phyloP scores from a whole-genome alignment of 1,284 basidiomycete genomes.

The Austroboletus rostrupii region DNA sequence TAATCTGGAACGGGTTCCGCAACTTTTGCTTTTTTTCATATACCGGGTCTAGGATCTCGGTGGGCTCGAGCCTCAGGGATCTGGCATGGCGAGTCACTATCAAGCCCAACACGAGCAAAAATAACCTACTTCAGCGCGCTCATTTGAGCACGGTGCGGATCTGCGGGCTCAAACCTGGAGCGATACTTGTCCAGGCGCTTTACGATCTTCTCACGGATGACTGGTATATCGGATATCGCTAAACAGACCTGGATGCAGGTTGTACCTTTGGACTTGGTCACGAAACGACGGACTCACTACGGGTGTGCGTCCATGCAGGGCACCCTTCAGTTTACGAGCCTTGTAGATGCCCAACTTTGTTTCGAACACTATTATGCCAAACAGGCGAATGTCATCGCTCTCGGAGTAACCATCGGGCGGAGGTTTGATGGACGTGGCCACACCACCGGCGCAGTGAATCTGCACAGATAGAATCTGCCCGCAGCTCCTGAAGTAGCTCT shows the following conservation, averaged over 20 bases:
- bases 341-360: constrained; percentile 32
- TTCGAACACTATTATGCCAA: constrained; percentile 49
- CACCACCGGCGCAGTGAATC: constrained; percentile 49
- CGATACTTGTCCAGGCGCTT: constrained; percentile 27
- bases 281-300: constrained; percentile 33
- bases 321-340: constrained; percentile 42
- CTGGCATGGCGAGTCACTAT: constrained; percentile 17
- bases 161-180: constrained; percentile 13
- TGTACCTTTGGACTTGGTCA: neutral
- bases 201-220: constrained; percentile 39
- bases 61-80: constrained; percentile 24
- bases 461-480: constrained; percentile 40
- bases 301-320: constrained; percentile 37
- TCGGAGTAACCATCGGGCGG: constrained; percentile 22
- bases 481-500: constrained; percentile 37
- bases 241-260: constrained; percentile 37
- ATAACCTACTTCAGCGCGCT: constrained; percentile 23
- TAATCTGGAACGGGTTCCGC: too few relatives aligned
- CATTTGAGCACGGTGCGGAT: constrained; percentile 23
- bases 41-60: constrained; percentile 22
- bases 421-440: constrained; percentile 33
- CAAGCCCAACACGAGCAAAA: neutral
- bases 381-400: constrained; percentile 38
- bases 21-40: constrained; percentile 2
- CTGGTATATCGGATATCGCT: constrained; percentile 48